Conservation (phyloP, 2,329 filamentous ascomycete genomes). For the Diplodia mutila region DNA sequence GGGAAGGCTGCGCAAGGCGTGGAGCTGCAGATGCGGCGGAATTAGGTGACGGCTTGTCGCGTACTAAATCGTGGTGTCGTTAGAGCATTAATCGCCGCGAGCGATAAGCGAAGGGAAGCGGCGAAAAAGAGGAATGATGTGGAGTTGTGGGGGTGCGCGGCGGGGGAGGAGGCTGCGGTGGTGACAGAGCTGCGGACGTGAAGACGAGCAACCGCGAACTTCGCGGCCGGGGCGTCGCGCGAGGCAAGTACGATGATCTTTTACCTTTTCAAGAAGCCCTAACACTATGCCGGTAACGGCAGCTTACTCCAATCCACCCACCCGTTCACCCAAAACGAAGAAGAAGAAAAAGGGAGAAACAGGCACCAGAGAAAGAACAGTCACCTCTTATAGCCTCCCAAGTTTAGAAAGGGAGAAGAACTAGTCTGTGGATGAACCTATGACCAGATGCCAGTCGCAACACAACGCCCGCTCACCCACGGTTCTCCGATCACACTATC, state of each 20-base stretch:
- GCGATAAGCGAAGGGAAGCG: constrained; percentile 15
- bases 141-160: constrained; percentile 6
- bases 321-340: not conserved
- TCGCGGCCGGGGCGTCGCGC: constrained; percentile 11
- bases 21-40: constrained; percentile 7
- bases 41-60: constrained; percentile 6
- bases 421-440: no score
- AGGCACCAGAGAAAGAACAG: not conserved
- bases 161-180: not conserved
- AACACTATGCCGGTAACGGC: not conserved
- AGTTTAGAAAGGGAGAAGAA: no score
- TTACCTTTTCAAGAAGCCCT: not conserved
- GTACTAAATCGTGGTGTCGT: not conserved
- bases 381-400: no score
- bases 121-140: not conserved
- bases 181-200: constrained; percentile 48
- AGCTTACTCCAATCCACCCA: not conserved
- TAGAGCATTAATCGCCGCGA: not conserved
- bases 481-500: not conserved
- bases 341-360: not conserved
- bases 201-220: constrained; percentile 49
- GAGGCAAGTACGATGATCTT: constrained; percentile 41
- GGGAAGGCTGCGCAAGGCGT: constrained; percentile 17
- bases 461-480: not conserved
- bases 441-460: not conserved